These are phyloP conservation scores for Xenoacremonium recifei DNA, from an alignment of 2,329 filamentous ascomycete species.

Conservation along the genomic window DNA sequence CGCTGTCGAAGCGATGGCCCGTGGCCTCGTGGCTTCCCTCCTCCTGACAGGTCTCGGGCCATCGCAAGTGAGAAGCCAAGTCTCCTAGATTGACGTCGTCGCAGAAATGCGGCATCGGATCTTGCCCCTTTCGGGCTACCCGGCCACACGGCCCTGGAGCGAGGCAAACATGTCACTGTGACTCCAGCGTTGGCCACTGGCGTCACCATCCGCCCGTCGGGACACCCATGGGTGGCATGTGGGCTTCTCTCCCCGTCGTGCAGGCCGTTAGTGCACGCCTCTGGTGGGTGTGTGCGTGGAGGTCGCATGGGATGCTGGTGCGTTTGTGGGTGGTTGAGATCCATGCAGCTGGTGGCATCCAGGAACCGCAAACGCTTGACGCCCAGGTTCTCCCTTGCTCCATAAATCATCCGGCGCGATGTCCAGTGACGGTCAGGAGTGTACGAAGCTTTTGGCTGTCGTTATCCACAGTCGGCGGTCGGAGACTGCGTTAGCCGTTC, in stretches of 20 bases:
- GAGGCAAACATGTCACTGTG: constrained; percentile 7
- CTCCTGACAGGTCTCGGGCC: too few species aligned
- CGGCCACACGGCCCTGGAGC: not conserved
- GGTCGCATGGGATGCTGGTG: too few species aligned
- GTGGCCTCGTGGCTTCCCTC: too few species aligned
- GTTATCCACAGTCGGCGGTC: not conserved
- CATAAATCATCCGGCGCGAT: not conserved
- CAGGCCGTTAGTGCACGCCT: too few species aligned
- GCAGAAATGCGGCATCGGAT: too few species aligned
- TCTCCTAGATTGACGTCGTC: too few species aligned
- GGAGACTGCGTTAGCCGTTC: not conserved
- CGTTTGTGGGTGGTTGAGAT: too few species aligned
- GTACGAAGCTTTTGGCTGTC: not conserved
- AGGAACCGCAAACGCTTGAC: not conserved
- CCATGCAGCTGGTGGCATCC: not conserved
- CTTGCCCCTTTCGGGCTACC: not conserved
- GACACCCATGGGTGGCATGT: not conserved
- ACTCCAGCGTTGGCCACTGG: constrained; percentile 6
- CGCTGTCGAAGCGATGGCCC: too few species aligned
- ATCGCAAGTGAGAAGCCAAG: too few species aligned
- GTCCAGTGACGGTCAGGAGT: not conserved
- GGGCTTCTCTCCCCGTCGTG: not conserved
- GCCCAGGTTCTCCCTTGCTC: too few species aligned
- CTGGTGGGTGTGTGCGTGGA: too few species aligned
- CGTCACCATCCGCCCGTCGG: constrained; percentile 3